Conservation (phyloP, 164 flowering plant species). For the Dillenia suffruticosa region DNA sequence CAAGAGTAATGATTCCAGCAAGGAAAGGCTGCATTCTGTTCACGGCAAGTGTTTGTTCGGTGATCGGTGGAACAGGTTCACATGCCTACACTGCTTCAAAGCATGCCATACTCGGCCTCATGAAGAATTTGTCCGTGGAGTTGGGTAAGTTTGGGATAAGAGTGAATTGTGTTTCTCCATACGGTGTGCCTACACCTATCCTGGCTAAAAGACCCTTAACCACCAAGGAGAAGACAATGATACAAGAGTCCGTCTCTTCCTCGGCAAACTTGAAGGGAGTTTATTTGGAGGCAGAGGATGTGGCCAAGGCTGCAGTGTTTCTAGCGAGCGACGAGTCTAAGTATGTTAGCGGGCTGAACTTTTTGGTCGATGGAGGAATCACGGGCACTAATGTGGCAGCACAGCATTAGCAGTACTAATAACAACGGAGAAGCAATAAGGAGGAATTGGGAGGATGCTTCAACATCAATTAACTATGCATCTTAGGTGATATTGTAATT, state of each 20-base stretch:
- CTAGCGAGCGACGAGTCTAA: slow-evolving; percentile 20
- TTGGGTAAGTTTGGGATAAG: slow-evolving; percentile 43
- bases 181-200: slow-evolving; percentile 22
- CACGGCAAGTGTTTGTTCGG: slow-evolving; percentile 25
- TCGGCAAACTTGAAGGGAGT: slow-evolving; percentile 12
- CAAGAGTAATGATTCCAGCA: slow-evolving; percentile 31
- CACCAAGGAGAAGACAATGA: background rate
- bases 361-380: slow-evolving; percentile 23
- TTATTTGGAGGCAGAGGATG: background rate
- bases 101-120: slow-evolving; percentile 30
- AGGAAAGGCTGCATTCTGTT: slow-evolving; percentile 27
- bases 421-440: too few relatives aligned
- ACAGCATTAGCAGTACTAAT: too few relatives aligned
- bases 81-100: slow-evolving; percentile 32
- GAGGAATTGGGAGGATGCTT: too few relatives aligned
- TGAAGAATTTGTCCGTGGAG: slow-evolving; percentile 35
- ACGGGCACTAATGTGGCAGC: slow-evolving; percentile 3
- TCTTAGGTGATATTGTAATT: too few relatives aligned
- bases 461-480: too few relatives aligned
- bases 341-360: slow-evolving; percentile 22
- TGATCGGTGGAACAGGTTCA: slow-evolving; percentile 3
- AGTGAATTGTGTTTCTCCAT: slow-evolving; percentile 48
- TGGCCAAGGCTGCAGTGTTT: slow-evolving; percentile 9
- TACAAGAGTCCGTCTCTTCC: too few relatives aligned
- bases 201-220: background rate